These are phyloP conservation scores for Talaromyces funiculosus DNA, from an alignment of 2,329 filamentous ascomycete species.

Conservation along the genomic window DNA sequence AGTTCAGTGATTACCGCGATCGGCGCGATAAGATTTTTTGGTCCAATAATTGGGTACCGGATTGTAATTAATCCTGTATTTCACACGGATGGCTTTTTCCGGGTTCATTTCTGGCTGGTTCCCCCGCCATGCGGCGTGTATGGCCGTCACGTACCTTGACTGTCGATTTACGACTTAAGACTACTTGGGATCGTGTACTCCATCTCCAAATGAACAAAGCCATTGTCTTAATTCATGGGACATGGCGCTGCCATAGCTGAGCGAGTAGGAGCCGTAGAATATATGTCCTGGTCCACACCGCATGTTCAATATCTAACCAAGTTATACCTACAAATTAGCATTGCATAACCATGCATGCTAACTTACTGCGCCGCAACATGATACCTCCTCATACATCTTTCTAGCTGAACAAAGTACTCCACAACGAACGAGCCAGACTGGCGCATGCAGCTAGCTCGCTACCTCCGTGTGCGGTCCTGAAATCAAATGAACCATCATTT, in stretches of 20 bases:
- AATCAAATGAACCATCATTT: not conserved
- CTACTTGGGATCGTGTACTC: not conserved
- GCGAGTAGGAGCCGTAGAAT: not conserved
- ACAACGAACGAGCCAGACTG: not conserved
- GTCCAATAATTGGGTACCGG: not conserved
- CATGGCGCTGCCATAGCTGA: not conserved
- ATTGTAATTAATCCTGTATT: not conserved
- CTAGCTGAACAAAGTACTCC: not conserved
- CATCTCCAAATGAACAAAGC: not conserved
- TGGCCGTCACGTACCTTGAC: not conserved
- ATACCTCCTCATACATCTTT: not conserved
- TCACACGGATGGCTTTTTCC: not conserved
- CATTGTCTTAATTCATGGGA: not conserved
- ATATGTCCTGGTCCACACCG: not conserved
- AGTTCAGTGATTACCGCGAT: not conserved
- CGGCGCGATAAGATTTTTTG: slow-evolving; percentile 5
- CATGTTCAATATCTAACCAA: not conserved
- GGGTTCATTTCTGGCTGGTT: not conserved
- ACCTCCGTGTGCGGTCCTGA: not conserved
- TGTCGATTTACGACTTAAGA: not conserved
- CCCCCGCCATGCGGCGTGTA: not conserved
- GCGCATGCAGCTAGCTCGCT: not conserved
- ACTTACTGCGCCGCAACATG: not conserved
- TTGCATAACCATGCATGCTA: not conserved
- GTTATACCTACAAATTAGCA: not conserved